Percentiles rank a stretch among this genome's conserved stretches.
Evolutionary conservation across 208 protist genomes (phyloP).

Genomic region (Leishmania arabica): DNA sequence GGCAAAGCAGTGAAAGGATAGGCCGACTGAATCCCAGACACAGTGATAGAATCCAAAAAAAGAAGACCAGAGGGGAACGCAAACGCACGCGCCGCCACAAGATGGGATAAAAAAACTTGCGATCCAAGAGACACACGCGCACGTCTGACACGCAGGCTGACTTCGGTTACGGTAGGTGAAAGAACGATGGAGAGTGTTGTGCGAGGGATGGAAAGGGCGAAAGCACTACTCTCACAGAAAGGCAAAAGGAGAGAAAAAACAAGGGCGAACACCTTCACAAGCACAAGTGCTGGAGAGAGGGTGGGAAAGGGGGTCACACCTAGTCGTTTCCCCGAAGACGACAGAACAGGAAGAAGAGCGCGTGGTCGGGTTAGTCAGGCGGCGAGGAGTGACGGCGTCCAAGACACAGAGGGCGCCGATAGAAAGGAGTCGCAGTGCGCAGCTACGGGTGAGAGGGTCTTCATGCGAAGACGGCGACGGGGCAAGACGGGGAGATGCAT

Average conservation of each 20-base stretch:
- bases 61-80: neutral
- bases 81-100: neutral
- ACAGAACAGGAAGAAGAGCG: neutral
- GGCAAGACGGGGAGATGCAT: neutral
- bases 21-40: neutral
- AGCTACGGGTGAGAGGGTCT: neutral
- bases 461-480: neutral
- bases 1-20: neutral
- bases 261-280: neutral
- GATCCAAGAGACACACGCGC: neutral
- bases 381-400: neutral
- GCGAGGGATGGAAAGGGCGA: neutral
- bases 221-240: constrained; percentile 1
- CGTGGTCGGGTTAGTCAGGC: neutral
- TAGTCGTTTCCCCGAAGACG: neutral
- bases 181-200: neutral
- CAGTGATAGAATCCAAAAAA: neutral
- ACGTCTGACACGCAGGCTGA: neutral
- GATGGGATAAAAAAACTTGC: neutral
- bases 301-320: neutral
- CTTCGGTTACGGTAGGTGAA: neutral
- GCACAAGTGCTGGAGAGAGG: neutral
- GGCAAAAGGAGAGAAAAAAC: neutral
- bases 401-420: neutral
- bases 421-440: neutral